These are phyloP conservation scores for Vitis amurensis DNA, from an alignment of 164 flowering plant genomes.

Conservation along the genomic window DNA sequence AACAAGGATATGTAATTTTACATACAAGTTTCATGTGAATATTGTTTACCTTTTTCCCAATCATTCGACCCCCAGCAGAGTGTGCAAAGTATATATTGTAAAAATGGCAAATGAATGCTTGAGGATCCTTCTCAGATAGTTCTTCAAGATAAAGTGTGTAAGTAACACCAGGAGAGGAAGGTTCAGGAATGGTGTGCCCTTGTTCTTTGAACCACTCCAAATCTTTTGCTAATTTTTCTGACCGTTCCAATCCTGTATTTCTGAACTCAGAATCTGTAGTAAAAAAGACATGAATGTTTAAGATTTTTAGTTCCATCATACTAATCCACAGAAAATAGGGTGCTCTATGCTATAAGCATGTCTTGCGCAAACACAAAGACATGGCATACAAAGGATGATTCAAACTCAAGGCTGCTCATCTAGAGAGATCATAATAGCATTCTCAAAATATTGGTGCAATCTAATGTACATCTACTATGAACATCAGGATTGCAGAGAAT, in stretches of 20 bases:
- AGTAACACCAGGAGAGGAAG: constrained; percentile 73
- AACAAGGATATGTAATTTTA: too few relatives aligned
- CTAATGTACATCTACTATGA: too few relatives aligned
- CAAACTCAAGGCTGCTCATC: too few relatives aligned
- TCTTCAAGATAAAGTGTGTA: constrained; percentile 73
- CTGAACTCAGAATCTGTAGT: constrained; percentile 81
- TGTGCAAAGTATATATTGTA: constrained; percentile 96
- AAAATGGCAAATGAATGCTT: constrained; percentile 92
- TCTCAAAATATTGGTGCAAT: too few relatives aligned
- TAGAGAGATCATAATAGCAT: too few relatives aligned
- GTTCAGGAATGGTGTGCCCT: constrained; percentile 87
- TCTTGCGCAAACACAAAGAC: not conserved
- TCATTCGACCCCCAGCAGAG: constrained; percentile 97
- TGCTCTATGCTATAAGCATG: too few relatives aligned
- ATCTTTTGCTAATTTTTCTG: constrained; percentile 75
- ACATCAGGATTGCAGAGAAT: too few relatives aligned
- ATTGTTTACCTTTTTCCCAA: constrained; percentile 75
- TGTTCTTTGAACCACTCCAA: constrained; percentile 91
- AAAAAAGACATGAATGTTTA: constrained; percentile 5
- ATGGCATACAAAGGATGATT: not conserved
- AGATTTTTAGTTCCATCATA: not conserved
- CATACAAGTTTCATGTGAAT: not conserved
- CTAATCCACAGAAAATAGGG: not conserved
- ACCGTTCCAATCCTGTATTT: constrained; percentile 93
- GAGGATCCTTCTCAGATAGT: constrained; percentile 83